Evolutionary conservation across 139 green algal species (phyloP).

Genomic region (Chlamydomonas eustigma): DNA sequence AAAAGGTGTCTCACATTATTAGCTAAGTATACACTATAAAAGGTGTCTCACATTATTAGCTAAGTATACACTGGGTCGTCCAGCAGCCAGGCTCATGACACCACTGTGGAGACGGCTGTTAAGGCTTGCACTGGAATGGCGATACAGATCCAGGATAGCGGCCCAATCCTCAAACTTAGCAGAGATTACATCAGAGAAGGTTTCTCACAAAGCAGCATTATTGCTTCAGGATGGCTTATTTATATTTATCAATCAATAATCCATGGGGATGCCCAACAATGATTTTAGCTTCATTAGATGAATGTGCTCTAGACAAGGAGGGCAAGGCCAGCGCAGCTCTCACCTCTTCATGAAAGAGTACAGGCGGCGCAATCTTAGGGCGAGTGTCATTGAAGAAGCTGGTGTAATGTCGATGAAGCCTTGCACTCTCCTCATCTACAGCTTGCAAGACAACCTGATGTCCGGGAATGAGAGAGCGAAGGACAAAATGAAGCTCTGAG

Average conservation of each 20-base stretch:
- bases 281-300: too few relatives aligned
- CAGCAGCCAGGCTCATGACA: not conserved
- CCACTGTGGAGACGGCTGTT: constrained; percentile 10
- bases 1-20: too few relatives aligned
- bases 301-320: too few relatives aligned
- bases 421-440: constrained; percentile 9
- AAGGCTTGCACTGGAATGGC: constrained; percentile 6
- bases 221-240: too few relatives aligned
- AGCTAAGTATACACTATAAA: too few relatives aligned
- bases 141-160: constrained; percentile 10
- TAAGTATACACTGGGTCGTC: not conserved
- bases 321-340: too few relatives aligned
- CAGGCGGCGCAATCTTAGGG: not conserved
- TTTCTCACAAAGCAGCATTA: too few relatives aligned
- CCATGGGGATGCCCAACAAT: too few relatives aligned
- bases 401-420: not conserved
- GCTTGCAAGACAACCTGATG: not conserved
- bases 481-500: too few relatives aligned
- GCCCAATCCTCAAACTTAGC: constrained; percentile 8
- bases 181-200: too few relatives aligned
- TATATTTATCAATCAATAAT: too few relatives aligned
- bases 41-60: constrained; percentile 6
- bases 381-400: not conserved
- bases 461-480: too few relatives aligned
- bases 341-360: constrained; percentile 1